These are phyloP conservation scores for Fusarium sp. DNA, from an alignment of 2,329 filamentous ascomycete species.

Conservation along the genomic window DNA sequence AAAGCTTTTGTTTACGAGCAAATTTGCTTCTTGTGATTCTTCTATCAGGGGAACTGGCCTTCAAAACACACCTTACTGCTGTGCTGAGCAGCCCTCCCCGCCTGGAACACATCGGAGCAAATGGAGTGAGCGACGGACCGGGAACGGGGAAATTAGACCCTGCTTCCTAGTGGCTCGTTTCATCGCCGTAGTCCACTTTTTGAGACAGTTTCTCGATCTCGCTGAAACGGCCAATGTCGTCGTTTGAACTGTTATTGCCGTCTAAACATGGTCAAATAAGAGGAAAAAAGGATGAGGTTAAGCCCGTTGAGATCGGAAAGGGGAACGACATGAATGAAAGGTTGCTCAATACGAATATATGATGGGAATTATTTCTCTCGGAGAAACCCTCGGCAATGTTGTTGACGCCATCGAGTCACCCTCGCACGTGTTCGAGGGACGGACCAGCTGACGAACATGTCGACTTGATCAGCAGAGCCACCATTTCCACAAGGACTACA, in stretches of 20 bases:
- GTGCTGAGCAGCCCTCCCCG: no score
- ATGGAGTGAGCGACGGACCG: neutral
- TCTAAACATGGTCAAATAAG: neutral
- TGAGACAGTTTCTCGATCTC: neutral
- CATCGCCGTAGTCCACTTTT: neutral
- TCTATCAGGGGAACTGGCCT: neutral
- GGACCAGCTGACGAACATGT: neutral
- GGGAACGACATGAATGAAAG: no score
- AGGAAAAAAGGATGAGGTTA: neutral
- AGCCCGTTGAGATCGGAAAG: neutral
- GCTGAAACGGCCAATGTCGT: neutral
- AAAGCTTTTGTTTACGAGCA: fast-evolving
- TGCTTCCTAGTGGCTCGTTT: neutral
- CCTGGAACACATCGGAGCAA: neutral
- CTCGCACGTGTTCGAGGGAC: neutral
- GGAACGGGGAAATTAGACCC: neutral
- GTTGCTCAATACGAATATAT: fast-evolving
- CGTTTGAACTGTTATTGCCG: neutral
- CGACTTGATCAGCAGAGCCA: neutral
- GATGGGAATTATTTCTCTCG: neutral
- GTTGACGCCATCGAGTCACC: neutral
- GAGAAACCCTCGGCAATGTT: neutral
- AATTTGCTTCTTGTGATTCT: neutral
- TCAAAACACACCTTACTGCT: no score
- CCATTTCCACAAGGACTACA: neutral